Percentiles rank a stretch among this genome's conserved stretches.
Conservation (phyloP, 164 flowering plant species). For the Platanus orientalis region DNA sequence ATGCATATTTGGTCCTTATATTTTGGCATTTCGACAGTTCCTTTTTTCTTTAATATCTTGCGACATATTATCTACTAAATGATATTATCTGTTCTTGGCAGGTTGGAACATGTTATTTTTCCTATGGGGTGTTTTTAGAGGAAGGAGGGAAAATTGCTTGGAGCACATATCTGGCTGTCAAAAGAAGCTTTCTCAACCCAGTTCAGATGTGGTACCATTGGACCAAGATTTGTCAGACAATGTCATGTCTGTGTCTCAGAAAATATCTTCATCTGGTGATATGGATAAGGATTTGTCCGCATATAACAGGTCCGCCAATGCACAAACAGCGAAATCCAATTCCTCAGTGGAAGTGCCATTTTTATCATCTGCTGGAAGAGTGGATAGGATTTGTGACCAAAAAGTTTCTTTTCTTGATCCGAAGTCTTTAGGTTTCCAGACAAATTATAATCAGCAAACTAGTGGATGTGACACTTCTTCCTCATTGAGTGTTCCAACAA, state of each 20-base stretch:
- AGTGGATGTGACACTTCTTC: conserved; percentile 16
- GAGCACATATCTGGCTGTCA: conserved; percentile 22
- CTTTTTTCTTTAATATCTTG: neutral
- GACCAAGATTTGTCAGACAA: conserved; percentile 19
- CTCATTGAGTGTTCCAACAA: conserved; percentile 14
- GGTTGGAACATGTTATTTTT: conserved; percentile 90
- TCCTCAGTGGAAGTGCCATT: conserved; percentile 10
- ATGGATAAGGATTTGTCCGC: conserved; percentile 19
- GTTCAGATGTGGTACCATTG: conserved; percentile 12
- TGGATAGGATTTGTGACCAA: conserved; percentile 7
- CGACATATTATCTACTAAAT: neutral
- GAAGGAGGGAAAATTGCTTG: conserved; percentile 31
- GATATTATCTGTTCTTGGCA: conserved; percentile 27
- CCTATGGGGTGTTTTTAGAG: conserved; percentile 90
- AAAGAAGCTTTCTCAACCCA: conserved; percentile 24
- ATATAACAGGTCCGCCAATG: conserved; percentile 7
- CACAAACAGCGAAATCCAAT: conserved; percentile 6
- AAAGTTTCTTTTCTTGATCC: conserved; percentile 18
- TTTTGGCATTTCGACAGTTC: neutral
- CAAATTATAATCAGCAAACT: conserved; percentile 5
- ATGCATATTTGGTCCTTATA: too few relatives aligned
- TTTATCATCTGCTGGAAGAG: conserved; percentile 12
- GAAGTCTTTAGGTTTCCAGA: neutral
- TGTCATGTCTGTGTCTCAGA: conserved; percentile 29
- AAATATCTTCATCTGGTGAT: conserved; percentile 18